Percentiles rank a stretch among this genome's conserved stretches.
These are phyloP conservation scores for Pezicula neosporulosa DNA, from an alignment of 2,329 filamentous ascomycete genomes.

Conservation along the genomic window DNA sequence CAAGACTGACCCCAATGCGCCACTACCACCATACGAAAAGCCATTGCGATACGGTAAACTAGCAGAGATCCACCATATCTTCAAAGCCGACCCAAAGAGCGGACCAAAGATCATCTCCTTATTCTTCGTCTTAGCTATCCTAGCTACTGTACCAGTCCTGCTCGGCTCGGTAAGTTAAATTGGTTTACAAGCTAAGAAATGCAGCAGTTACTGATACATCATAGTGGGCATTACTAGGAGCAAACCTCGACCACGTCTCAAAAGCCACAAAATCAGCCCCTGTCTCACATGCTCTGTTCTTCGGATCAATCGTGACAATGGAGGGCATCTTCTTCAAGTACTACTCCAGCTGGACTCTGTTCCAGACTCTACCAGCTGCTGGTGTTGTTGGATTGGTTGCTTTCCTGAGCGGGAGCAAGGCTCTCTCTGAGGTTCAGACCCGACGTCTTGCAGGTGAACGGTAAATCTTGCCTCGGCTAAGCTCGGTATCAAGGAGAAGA, in stretches of 20 bases:
- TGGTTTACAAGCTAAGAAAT: background rate
- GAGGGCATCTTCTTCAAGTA: constrained; percentile 94
- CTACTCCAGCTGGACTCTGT: constrained; percentile 88
- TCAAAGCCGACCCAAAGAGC: constrained; percentile 74
- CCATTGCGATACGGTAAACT: constrained; percentile 81
- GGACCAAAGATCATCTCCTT: constrained; percentile 78
- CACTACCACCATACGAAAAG: constrained; percentile 58
- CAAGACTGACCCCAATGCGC: constrained; percentile 56
- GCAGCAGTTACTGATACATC: constrained; percentile 1
- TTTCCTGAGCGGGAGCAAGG: constrained; percentile 84
- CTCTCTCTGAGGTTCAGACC: constrained; percentile 88
- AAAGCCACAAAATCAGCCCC: constrained; percentile 76
- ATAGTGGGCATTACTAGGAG: constrained; percentile 79
- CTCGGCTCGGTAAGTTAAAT: constrained; percentile 59
- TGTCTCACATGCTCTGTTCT: constrained; percentile 78
- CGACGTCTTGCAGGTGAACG: constrained; percentile 74
- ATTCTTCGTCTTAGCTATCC: constrained; percentile 70
- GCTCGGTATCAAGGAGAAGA: background rate
- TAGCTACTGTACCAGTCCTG: constrained; percentile 71
- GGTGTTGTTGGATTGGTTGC: constrained; percentile 65
- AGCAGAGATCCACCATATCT: constrained; percentile 86
- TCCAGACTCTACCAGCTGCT: constrained; percentile 78
- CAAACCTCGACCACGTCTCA: constrained; percentile 73
- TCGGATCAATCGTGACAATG: constrained; percentile 81
- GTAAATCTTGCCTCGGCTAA: constrained; percentile 25